phyloP scores from a whole-genome alignment of 1,284 basidiomycete species.

The Fomitiporia mediterranea region DNA sequence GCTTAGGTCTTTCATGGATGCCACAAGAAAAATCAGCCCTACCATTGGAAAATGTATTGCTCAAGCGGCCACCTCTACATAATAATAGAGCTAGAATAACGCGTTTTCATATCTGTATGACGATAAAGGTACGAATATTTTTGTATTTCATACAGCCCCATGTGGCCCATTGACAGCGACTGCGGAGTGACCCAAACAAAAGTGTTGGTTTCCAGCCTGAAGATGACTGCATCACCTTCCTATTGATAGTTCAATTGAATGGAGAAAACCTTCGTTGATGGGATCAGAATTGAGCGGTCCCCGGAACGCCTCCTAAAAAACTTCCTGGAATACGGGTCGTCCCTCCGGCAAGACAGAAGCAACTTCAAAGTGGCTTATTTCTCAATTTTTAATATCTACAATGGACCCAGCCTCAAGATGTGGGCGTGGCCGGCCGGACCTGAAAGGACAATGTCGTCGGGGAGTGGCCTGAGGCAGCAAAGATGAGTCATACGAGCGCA shows the following conservation, averaged over 20 bases:
- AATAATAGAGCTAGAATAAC: neutral
- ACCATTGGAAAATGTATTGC: conserved; percentile 8
- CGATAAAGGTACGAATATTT: neutral
- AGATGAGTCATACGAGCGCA: conserved; percentile 1
- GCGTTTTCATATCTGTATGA: neutral
- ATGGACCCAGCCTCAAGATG: too few relatives aligned
- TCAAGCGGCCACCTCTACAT: neutral
- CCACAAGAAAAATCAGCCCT: conserved; percentile 68
- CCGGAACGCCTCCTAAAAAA: neutral
- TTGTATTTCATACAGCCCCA: neutral
- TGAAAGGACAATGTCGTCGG: too few relatives aligned
- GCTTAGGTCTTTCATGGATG: conserved; percentile 81
- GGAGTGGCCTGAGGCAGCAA: too few relatives aligned
- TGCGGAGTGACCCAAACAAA: neutral
- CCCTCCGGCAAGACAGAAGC: too few relatives aligned
- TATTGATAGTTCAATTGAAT: neutral
- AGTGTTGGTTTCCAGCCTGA: neutral
- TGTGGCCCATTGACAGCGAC: neutral
- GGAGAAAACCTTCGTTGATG: neutral
- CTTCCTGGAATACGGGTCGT: too few relatives aligned
- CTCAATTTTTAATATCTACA: too few relatives aligned
- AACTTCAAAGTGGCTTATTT: too few relatives aligned
- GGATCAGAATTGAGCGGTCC: neutral
- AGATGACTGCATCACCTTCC: neutral
- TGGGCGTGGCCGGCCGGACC: too few relatives aligned